Evolutionary conservation across 176 grass and related monocot genomes (phyloP).

Genomic region (Carex scoparia): DNA sequence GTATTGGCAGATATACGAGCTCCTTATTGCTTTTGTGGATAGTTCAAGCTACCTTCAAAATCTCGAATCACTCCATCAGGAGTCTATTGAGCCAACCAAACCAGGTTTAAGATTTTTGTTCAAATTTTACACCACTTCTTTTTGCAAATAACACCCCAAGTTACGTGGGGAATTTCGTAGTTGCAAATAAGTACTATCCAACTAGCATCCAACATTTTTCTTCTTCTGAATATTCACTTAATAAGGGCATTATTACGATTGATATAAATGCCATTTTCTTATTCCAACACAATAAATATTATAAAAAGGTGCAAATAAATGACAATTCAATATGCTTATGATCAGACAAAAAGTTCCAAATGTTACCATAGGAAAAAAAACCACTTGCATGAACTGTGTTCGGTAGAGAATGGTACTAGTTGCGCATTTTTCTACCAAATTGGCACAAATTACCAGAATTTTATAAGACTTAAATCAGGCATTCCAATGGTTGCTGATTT

Average conservation of each 20-base stretch:
- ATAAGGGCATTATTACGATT: background rate
- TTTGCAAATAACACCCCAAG: background rate
- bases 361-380: background rate
- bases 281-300: background rate
- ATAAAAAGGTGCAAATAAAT: background rate
- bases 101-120: background rate
- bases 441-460: slow-evolving; percentile 20
- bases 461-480: slow-evolving; percentile 10
- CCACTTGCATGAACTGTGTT: background rate
- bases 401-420: background rate
- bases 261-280: background rate
- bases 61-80: slow-evolving; percentile 48
- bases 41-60: slow-evolving; percentile 52
- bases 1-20: slow-evolving; percentile 51
- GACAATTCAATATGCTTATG: background rate
- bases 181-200: background rate
- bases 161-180: background rate
- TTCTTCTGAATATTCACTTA: background rate
- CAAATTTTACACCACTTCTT: background rate
- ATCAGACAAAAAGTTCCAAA: background rate
- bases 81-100: slow-evolving; percentile 8
- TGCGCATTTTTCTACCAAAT: slow-evolving; percentile 5
- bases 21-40: slow-evolving; percentile 47
- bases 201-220: background rate
- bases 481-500: background rate